Base-by-base conservation (phyloP, 345 rosid species). In the Excoecaria agallocha region DNA sequence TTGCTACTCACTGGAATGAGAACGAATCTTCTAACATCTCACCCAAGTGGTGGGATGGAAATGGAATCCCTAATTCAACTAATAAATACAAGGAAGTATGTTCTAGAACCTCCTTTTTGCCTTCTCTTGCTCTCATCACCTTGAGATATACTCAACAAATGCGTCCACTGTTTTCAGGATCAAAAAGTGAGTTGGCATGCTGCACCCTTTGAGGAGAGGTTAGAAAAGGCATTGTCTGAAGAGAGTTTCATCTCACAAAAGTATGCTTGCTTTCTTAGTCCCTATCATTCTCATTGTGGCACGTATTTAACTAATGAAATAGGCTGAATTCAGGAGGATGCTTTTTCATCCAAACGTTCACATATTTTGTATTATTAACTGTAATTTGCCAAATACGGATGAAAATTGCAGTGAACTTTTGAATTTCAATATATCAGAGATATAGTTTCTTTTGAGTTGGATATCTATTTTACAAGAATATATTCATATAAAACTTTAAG, bases 161-260 rank as follows among this genome's bases (percentile, higher is more conserved):
- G 51, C 46, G 7, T 59, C 58, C 73, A 78, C 72, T 72, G 56
- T 70, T 76, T 70, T 77, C 89, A 96, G 99, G 97, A 93, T 78
- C 98, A 96, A 75, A 95, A 90, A 80, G 99, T 93, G 20, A 90
- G 92, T 67, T 95, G 98, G 97, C 99, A 96, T 75, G 99, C 98
- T 13, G 91, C 99, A 17, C 99, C 97, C 72, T 96, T 96, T 59
- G 97, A 93, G 69, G 97, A 90, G 85, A 96, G 99, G 78, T 73
- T 96, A 71, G 99, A 96, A 79, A 96, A 96, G 88, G 99, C 97
- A 22, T 77, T 95, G 70, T 90, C 93, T 6, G 90, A 90, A 52
- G 92, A 91, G 77, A 88, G 72, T 75, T 70, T 70, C 12, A 19
- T 85, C 70, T 62, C 90, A 24, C 86, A 89, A 78, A 87, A 85